A percentile compares a stretch with the other conserved stretches of the same genome.
Conservation (phyloP, 345 rosid genomes). For the Litchi chinensis region DNA sequence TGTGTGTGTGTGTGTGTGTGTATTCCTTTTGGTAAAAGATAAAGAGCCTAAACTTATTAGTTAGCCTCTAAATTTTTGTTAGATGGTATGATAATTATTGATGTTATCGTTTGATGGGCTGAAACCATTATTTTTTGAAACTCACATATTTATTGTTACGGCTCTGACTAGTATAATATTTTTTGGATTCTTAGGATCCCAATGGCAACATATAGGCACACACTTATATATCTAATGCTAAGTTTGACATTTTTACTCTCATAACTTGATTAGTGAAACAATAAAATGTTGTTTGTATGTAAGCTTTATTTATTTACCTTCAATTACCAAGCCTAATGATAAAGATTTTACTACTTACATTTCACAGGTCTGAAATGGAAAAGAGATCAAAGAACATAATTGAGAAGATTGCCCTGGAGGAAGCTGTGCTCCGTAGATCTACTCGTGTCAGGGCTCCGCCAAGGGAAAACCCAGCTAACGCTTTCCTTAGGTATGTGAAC, state of each 20-base stretch:
- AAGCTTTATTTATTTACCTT: neutral
- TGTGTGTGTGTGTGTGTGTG: neutral
- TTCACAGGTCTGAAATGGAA: constrained; percentile 58
- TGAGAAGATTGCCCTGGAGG: constrained; percentile 63
- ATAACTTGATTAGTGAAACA: neutral
- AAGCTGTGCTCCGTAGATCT: constrained; percentile 86
- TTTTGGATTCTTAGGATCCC: neutral
- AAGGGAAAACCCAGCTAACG: constrained; percentile 74
- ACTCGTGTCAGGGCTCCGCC: constrained; percentile 87
- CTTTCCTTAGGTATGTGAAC: constrained; percentile 82
- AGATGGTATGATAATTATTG: neutral
- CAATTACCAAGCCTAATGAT: neutral
- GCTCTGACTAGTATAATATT: neutral
- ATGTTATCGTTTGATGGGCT: constrained; percentile 1
- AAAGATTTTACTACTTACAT: constrained; percentile 1
- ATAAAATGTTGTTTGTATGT: neutral
- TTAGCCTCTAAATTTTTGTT: neutral
- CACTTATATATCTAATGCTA: neutral
- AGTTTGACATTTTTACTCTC: neutral
- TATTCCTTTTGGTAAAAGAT: neutral
- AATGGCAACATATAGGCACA: neutral
- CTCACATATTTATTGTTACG: neutral
- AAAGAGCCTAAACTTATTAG: neutral
- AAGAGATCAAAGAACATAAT: constrained; percentile 71
- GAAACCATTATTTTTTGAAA: neutral